Evolutionary conservation across 768 basidiomycete genomes (phyloP).

Genomic region (Suillus discolor): DNA sequence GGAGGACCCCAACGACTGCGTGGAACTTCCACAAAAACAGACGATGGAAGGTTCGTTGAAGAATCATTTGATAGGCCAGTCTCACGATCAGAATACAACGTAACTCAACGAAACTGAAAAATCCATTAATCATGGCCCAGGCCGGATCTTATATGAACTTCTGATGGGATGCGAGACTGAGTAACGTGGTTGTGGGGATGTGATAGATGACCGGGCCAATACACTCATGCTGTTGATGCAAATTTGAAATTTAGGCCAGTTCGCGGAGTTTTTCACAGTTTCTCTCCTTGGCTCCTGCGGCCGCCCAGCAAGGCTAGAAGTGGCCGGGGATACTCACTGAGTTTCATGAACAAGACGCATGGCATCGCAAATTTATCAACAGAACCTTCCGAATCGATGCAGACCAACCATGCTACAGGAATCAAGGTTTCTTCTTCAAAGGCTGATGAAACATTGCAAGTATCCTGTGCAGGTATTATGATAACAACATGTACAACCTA

Average conservation of each 20-base stretch:
- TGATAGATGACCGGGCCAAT: not conserved
- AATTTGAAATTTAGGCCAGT: not conserved
- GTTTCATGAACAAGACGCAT: not conserved
- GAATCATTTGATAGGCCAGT: not conserved
- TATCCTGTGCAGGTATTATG: not conserved
- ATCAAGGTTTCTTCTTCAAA: not conserved
- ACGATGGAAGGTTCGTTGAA: too few species aligned
- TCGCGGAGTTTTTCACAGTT: not conserved
- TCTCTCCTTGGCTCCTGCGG: too few species aligned
- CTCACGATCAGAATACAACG: not conserved
- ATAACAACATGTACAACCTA: not conserved
- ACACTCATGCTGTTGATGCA: too few species aligned
- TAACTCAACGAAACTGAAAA: not conserved
- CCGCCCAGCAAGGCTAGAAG: not conserved
- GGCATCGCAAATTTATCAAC: not conserved
- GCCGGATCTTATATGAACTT: not conserved
- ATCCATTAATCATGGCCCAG: not conserved
- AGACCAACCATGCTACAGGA: not conserved
- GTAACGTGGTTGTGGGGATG: not conserved
- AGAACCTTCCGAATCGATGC: not conserved
- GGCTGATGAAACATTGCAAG: not conserved
- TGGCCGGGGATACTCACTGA: not conserved
- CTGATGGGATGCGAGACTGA: not conserved
- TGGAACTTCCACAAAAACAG: not conserved
- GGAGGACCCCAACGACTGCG: not conserved